Evolutionary conservation across 768 basidiomycete genomes (phyloP), one percentile per base, ranked within the genome.

Genomic region (Collybia mongolica): DNA sequence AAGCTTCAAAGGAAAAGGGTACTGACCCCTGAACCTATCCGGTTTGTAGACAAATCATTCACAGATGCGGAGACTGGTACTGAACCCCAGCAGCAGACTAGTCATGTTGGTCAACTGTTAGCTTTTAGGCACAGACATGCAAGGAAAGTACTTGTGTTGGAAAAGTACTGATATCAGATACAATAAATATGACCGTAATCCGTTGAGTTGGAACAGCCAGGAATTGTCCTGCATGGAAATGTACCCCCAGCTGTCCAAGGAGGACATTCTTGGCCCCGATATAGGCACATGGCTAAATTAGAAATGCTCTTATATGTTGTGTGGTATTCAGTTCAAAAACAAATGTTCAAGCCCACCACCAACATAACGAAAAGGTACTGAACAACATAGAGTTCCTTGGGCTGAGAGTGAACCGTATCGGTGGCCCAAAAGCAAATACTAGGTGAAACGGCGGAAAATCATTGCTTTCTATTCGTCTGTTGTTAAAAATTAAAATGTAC

Each of bases 191-290:
- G 23, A 72, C 52, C 7, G 83, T 83, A 53, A 88, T 76, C 17
- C 69, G 68, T n/a, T 66, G 67, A 4, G 79, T 69, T 0, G 69
- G 65, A 19, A 89, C 62, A 22, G 81, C 57, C 22, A 88, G 67
- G 55, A 80, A 74, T 40, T 73, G 52, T 48, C 75, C 70, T 29
- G 72, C 72, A 11, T 69, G 57, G 6, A 88, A 65, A 53, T 78
- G 72, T 18, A 62, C 69, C 3, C 83, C 80, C 3, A 90, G 62
- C 14, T 77, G 78, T 7, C 85, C 84, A 1, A 89, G 74, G 17
- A 88, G 72, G 47, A 87, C 67, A 57, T 90, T 89, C 58, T 84
- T 75, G 8, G 82, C 76, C 4, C 83, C 83, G 53, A 86, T 83
- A 66, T 89, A 89, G 20, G 84, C 86, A 60, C 88, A 90, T 4